Conservation (phyloP, 345 rosid genomes). For the Anacardium occidentale region DNA sequence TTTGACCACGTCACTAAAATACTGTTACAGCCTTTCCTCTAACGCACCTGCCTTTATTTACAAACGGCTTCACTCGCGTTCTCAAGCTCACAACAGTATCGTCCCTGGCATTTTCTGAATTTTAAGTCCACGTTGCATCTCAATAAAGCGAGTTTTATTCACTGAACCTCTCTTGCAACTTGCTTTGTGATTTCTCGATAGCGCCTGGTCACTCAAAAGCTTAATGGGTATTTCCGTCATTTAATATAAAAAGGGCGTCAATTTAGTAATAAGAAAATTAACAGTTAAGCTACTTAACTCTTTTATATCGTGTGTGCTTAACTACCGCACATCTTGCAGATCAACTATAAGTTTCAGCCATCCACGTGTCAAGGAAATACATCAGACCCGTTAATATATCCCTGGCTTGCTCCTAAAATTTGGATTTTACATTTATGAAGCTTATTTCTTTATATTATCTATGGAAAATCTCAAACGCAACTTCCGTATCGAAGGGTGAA, state of each 20-base stretch:
- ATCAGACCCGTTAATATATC: slow-evolving; percentile 18
- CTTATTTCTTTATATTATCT: not conserved
- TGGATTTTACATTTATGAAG: slow-evolving; percentile 11
- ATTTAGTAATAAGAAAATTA: slow-evolving; percentile 1
- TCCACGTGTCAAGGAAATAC: slow-evolving; percentile 15
- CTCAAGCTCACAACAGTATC: not conserved
- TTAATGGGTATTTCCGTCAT: slow-evolving; percentile 23
- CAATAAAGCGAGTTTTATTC: not conserved
- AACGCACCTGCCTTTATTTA: not conserved
- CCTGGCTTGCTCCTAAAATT: slow-evolving; percentile 13
- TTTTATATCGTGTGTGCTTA: slow-evolving; percentile 16
- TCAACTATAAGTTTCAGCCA: slow-evolving; percentile 1
- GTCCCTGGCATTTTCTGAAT: not conserved
- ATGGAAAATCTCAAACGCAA: slow-evolving; percentile 21
- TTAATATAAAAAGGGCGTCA: not conserved
- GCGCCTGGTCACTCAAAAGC: slow-evolving; percentile 23
- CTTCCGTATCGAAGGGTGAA: slow-evolving; percentile 14
- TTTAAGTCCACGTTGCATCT: not conserved
- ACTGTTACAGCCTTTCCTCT: not conserved
- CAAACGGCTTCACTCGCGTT: not conserved
- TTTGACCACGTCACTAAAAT: slow-evolving; percentile 5
- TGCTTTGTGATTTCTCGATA: not conserved
- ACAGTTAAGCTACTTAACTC: slow-evolving; percentile 3
- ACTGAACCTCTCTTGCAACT: not conserved
- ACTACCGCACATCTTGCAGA: slow-evolving; percentile 21